Conservation (phyloP, 2,329 filamentous ascomycete species). For the Fusarium sp. region DNA sequence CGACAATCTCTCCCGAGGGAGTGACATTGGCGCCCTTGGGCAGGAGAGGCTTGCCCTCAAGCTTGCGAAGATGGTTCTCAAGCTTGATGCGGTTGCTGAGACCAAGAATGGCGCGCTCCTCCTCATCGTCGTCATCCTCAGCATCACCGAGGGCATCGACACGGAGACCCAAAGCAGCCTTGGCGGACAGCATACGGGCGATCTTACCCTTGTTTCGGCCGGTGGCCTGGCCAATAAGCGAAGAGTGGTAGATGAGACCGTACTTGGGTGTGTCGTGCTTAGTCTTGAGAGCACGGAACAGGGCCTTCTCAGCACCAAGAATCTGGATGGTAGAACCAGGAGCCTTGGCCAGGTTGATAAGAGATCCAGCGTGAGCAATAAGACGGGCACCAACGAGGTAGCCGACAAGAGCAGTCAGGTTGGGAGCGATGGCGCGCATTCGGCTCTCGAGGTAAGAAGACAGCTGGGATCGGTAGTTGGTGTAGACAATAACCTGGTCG, state of each 20-base stretch:
- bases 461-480: conserved; percentile 88
- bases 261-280: conserved; percentile 99
- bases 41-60: conserved; percentile 91
- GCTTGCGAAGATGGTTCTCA: conserved; percentile 77
- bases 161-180: conserved; percentile 91
- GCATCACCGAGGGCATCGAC: conserved; percentile 77
- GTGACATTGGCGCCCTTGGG: conserved; percentile 79
- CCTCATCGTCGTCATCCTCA: conserved; percentile 80
- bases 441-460: conserved; percentile 89
- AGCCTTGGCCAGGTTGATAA: conserved; percentile 94
- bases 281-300: conserved; percentile 98
- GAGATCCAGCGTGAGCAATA: conserved; percentile 92
- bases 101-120: conserved; percentile 86
- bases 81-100: conserved; percentile 76
- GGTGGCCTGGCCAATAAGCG: conserved; percentile 93
- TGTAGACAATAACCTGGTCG: conserved; percentile 91
- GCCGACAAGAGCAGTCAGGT: conserved; percentile 91
- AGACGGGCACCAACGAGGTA: conserved; percentile 94
- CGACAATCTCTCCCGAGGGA: conserved; percentile 73
- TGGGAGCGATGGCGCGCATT: conserved; percentile 97
- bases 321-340: conserved; percentile 98
- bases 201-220: conserved; percentile 99
- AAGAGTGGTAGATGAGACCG: conserved; percentile 92
- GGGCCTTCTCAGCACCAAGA: conserved; percentile 96
- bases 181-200: conserved; percentile 93